phyloP scores from a whole-genome alignment of 179 eudicot species.

The Patellifolia procumbens region DNA sequence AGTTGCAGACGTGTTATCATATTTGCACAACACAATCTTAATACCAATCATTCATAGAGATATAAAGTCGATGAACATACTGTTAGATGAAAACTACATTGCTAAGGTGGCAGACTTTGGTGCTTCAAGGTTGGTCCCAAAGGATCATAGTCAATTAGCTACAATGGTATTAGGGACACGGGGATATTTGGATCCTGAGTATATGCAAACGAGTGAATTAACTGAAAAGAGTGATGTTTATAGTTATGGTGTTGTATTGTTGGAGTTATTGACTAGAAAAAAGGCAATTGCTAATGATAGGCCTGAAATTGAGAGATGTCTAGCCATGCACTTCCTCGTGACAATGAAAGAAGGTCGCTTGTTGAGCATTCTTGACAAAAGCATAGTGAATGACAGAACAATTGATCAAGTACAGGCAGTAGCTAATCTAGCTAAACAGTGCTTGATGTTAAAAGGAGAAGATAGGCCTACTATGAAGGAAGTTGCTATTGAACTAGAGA shows the following conservation, averaged over 20 bases:
- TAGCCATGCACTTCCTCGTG: conserved; percentile 27
- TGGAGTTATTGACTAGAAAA: not conserved
- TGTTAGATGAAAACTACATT: conserved; percentile 6
- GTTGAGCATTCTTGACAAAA: conserved; percentile 25
- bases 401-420: conserved; percentile 26
- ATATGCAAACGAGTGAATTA: not conserved
- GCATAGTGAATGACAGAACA: not conserved
- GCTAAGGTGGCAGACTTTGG: conserved; percentile 16
- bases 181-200: conserved; percentile 13
- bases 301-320: conserved; percentile 27
- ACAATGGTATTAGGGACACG: conserved; percentile 17
- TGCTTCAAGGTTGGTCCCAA: conserved; percentile 13
- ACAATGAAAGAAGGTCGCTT: conserved; percentile 26
- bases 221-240: conserved; percentile 1
- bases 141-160: not conserved
- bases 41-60: conserved; percentile 8
- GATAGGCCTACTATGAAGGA: conserved; percentile 42
- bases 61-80: conserved; percentile 8
- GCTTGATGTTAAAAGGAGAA: conserved; percentile 28
- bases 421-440: conserved; percentile 23
- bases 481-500: conserved; percentile 39
- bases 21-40: conserved; percentile 6
- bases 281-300: conserved; percentile 22
- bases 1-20: not conserved
- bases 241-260: not conserved